Evolutionary conservation across 2,329 filamentous ascomycete genomes (phyloP).

Genomic region (Paraconiothyrium brasiliense): DNA sequence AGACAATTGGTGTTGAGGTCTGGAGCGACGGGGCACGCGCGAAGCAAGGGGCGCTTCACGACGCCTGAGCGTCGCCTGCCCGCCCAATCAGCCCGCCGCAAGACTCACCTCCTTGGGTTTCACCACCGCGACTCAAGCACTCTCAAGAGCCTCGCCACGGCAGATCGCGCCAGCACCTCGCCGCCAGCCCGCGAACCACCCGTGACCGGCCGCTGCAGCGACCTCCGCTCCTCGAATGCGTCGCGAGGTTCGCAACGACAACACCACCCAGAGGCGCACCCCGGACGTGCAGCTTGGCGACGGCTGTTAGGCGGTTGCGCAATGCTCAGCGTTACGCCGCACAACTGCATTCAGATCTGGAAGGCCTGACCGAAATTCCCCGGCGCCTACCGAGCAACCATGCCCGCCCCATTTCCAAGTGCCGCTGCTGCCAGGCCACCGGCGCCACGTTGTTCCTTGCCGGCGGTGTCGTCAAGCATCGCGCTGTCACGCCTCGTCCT

Average conservation of each 20-base stretch:
- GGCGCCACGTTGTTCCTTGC: constrained; percentile 20
- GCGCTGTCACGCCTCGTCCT: constrained; percentile 21
- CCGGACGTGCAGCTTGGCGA: background rate
- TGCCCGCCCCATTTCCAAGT: constrained; percentile 5
- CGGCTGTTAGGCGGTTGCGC: background rate
- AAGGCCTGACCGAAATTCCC: constrained; percentile 7
- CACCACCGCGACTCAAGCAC: background rate
- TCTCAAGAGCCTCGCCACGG: background rate
- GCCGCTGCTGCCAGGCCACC: constrained; percentile 9
- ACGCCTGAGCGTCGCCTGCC: constrained; percentile 9
- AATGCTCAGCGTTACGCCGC: constrained; percentile 9
- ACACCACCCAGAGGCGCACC: background rate
- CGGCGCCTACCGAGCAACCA: constrained; percentile 11
- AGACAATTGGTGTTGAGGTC: constrained; percentile 52
- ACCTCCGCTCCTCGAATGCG: background rate
- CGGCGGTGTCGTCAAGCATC: constrained; percentile 25
- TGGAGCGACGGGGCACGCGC: constrained; percentile 29
- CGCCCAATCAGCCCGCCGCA: constrained; percentile 22
- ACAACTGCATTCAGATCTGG: constrained; percentile 2
- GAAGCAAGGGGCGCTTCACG: constrained; percentile 34
- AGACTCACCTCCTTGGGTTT: constrained; percentile 10
- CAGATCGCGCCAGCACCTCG: background rate
- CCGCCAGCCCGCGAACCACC: constrained; percentile 11
- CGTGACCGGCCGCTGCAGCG: constrained; percentile 7
- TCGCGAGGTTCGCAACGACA: background rate